Conservation (phyloP, 495 filamentous ascomycete genomes). For the Letharia columbiana region DNA sequence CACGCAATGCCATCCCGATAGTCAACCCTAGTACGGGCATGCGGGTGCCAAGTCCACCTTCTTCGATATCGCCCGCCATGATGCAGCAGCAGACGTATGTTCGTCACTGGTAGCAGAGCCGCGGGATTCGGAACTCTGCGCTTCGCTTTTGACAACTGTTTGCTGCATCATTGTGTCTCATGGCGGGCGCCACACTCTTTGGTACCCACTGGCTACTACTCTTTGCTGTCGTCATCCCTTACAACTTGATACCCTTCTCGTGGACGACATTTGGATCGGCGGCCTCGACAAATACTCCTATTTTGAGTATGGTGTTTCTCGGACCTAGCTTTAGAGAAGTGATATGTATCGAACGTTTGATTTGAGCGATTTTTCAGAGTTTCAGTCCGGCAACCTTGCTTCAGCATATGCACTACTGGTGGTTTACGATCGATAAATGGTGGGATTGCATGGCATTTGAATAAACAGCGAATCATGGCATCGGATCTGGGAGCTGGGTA, state of each 20-base stretch:
- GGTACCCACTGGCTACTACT: conserved; percentile 14
- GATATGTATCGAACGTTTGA: conserved; percentile 20
- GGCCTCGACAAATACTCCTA: conserved; percentile 22
- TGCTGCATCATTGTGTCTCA: conserved; percentile 21
- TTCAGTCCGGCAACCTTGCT: not conserved
- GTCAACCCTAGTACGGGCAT: conserved; percentile 92
- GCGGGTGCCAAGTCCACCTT: conserved; percentile 80
- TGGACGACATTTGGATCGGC: conserved; percentile 19
- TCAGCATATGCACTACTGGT: conserved; percentile 10
- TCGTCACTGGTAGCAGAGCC: conserved; percentile 50
- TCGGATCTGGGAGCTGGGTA: conserved; percentile 11
- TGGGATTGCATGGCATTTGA: conserved; percentile 6
- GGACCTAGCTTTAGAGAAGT: conserved; percentile 23
- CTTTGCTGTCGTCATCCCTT: conserved; percentile 18
- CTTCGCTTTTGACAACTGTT: conserved; percentile 10
- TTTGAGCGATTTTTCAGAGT: conserved; percentile 5
- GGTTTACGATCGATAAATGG: conserved; percentile 5
- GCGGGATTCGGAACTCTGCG: conserved; percentile 26
- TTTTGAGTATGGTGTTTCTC: conserved; percentile 23
- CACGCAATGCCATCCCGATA: conserved; percentile 95
- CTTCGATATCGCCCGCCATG: conserved; percentile 76
- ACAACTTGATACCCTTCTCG: conserved; percentile 9
- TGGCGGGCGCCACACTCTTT: conserved; percentile 24
- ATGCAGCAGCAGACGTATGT: conserved; percentile 59
- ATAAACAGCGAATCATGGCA: conserved; percentile 16